Evolutionary conservation across 2,329 filamentous ascomycete genomes (phyloP).

Genomic region (Ceratocystis eucalypticola): DNA sequence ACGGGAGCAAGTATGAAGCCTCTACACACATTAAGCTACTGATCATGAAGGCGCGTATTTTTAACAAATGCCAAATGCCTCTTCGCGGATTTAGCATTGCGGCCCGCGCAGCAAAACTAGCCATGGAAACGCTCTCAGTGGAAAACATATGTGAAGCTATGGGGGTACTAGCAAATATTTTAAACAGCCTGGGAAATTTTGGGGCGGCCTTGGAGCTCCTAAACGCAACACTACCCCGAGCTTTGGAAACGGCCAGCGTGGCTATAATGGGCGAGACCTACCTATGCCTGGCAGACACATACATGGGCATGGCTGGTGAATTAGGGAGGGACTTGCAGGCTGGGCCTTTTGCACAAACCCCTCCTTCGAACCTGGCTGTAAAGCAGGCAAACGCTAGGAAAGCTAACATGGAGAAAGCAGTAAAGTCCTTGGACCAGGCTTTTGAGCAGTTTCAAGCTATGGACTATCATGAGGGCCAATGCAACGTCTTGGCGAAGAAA

Average conservation of each 20-base stretch:
- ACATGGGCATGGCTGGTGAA: slow-evolving; percentile 59
- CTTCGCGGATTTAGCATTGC: slow-evolving; percentile 65
- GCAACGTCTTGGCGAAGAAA: slow-evolving; percentile 72
- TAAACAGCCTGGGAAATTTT: slow-evolving; percentile 59
- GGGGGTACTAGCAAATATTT: slow-evolving; percentile 50
- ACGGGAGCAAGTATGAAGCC: slow-evolving; percentile 35
- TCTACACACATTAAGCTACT: slow-evolving; percentile 58
- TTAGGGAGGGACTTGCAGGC: slow-evolving; percentile 21
- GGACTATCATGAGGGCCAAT: slow-evolving; percentile 52
- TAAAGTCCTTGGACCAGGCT: slow-evolving; percentile 35
- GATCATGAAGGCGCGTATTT: slow-evolving; percentile 56
- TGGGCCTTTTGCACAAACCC: neutral
- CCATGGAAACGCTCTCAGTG: slow-evolving; percentile 55
- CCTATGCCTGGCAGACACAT: slow-evolving; percentile 57
- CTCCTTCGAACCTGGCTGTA: slow-evolving; percentile 27
- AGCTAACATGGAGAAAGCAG: slow-evolving; percentile 24
- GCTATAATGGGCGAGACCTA: slow-evolving; percentile 54
- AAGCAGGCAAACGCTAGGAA: neutral
- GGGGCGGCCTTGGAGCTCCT: slow-evolving; percentile 51
- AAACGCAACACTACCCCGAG: slow-evolving; percentile 57
- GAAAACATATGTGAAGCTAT: slow-evolving; percentile 61
- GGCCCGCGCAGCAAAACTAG: slow-evolving; percentile 60
- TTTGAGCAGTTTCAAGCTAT: slow-evolving; percentile 51
- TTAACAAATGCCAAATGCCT: slow-evolving; percentile 53
- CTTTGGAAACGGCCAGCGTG: slow-evolving; percentile 55